phyloP scores from a whole-genome alignment of 805 yeast genomes.

The Candida multigemmis region DNA sequence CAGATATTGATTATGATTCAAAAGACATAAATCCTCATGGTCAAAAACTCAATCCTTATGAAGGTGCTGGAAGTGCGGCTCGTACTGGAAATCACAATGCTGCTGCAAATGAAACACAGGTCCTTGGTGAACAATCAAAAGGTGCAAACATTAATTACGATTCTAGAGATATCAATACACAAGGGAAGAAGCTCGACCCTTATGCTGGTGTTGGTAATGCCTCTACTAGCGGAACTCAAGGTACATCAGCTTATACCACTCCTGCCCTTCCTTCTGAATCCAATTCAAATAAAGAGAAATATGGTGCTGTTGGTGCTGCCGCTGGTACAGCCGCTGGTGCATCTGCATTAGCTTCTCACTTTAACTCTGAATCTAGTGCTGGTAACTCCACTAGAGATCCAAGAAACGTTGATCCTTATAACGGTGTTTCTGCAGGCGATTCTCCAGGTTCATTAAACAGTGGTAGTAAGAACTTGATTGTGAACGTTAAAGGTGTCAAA shows the following conservation, averaged over 20 bases:
- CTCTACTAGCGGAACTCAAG: not conserved
- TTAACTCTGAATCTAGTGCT: not conserved
- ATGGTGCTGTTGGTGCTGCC: conserved; percentile 1
- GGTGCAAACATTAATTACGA: too few species aligned
- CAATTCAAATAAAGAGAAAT: not conserved
- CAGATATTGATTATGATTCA: not conserved
- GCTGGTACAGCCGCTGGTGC: conserved; percentile 1
- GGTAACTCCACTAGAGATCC: conserved; percentile 3
- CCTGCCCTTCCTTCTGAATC: not conserved
- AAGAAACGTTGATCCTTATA: not conserved
- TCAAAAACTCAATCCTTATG: not conserved
- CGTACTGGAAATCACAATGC: conserved; percentile 1
- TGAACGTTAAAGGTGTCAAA: conserved; percentile 19
- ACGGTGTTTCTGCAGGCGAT: not conserved
- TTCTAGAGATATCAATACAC: too few species aligned
- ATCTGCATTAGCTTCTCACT: not conserved
- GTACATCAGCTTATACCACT: not conserved
- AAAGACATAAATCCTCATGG: too few species aligned
- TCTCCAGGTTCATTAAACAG: conserved; percentile 8
- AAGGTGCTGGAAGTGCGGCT: conserved; percentile 1
- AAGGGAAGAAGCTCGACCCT: not conserved
- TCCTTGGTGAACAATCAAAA: too few species aligned
- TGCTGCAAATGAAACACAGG: too few species aligned
- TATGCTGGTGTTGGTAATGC: not conserved
- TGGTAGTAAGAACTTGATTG: conserved; percentile 22